phyloP scores from a whole-genome alignment of 306 rosid genomes.

The Dalbergia cultrata region DNA sequence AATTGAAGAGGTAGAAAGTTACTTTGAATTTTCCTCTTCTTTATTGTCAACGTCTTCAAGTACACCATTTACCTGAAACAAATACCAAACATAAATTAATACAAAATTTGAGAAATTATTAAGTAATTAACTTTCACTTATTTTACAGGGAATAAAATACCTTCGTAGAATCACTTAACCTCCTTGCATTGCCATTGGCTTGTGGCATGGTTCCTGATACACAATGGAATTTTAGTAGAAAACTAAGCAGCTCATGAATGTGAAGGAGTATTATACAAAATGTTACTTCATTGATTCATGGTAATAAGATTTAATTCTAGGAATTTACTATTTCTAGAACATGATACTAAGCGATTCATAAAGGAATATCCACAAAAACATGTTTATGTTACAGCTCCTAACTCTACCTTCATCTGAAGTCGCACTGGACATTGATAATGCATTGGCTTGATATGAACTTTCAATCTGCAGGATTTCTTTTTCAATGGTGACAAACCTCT shows the following conservation, averaged over 20 bases:
- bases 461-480: constrained; percentile 71
- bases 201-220: constrained; percentile 47
- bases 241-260: constrained; percentile 22
- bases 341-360: constrained; percentile 4
- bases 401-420: constrained; percentile 52
- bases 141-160: constrained; percentile 30
- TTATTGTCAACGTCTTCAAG: constrained; percentile 46
- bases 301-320: not conserved
- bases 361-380: constrained; percentile 34
- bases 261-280: constrained; percentile 9
- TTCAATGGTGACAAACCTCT: constrained; percentile 73
- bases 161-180: constrained; percentile 55
- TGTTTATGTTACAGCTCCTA: constrained; percentile 26
- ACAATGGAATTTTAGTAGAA: constrained; percentile 38
- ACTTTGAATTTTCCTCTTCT: constrained; percentile 71
- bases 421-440: constrained; percentile 45
- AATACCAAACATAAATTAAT: constrained; percentile 32
- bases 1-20: constrained; percentile 40
- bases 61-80: constrained; percentile 57
- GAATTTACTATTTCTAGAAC: constrained; percentile 28
- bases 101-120: constrained; percentile 3
- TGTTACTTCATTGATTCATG: not conserved
- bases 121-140: not conserved
- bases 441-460: constrained; percentile 60
- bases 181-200: constrained; percentile 51